Evolutionary conservation across 2,329 filamentous ascomycete genomes (phyloP).

Genomic region (Thielaviopsis euricoi): DNA sequence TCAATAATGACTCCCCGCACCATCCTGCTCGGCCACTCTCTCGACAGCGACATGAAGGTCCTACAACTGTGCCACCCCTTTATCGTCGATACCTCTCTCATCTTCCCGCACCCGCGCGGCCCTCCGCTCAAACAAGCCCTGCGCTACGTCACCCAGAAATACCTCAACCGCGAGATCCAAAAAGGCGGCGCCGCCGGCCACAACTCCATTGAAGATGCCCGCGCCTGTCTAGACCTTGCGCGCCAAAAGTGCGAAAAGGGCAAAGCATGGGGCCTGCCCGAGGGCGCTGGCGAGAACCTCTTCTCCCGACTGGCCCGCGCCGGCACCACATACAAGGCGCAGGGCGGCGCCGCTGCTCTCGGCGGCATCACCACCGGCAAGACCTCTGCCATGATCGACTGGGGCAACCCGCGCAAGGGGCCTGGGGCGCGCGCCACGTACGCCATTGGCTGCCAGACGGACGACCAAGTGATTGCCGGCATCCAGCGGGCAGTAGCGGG

Average conservation of each 20-base stretch:
- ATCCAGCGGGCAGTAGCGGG: conserved; percentile 42
- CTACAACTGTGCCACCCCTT: conserved; percentile 80
- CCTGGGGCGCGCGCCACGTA: conserved; percentile 38
- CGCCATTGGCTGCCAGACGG: conserved; percentile 38
- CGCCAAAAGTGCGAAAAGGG: conserved; percentile 95
- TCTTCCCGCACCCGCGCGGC: conserved; percentile 81
- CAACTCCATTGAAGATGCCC: conserved; percentile 84
- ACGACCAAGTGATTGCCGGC: conserved; percentile 39
- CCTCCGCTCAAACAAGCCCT: conserved; percentile 79
- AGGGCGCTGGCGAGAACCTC: conserved; percentile 68
- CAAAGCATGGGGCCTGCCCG: conserved; percentile 65
- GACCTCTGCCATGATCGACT: conserved; percentile 67
- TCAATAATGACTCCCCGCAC: conserved; percentile 54
- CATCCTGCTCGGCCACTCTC: conserved; percentile 64
- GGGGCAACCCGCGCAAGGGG: conserved; percentile 58
- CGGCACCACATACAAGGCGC: conserved; percentile 44
- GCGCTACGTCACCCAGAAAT: conserved; percentile 78
- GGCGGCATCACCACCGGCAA: conserved; percentile 40
- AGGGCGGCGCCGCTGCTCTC: conserved; percentile 39
- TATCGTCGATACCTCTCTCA: conserved; percentile 77
- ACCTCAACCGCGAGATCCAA: conserved; percentile 75
- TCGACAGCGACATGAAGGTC: conserved; percentile 71
- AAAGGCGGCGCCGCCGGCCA: conserved; percentile 61
- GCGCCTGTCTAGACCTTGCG: conserved; percentile 78
- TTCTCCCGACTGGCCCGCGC: conserved; percentile 64